phyloP scores from a whole-genome alignment of 345 rosid species.

The Mallotus nudiflorus region DNA sequence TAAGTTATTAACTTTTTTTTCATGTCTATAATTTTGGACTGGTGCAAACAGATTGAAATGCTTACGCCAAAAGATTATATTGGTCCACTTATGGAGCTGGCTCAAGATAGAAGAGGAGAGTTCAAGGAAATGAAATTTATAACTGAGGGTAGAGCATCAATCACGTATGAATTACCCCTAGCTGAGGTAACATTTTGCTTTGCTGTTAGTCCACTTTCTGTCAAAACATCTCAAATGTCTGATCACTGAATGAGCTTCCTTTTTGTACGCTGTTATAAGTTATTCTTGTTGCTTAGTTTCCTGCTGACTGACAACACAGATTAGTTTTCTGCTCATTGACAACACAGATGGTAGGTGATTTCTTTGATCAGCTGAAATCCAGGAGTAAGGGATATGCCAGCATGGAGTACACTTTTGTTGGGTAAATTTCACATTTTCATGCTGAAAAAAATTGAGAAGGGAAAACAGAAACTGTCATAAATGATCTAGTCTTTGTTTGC shows the following conservation, averaged over 20 bases:
- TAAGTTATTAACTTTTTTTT: neutral
- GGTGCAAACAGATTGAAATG: conserved; percentile 70
- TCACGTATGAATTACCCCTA: conserved; percentile 82
- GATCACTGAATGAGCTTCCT: neutral
- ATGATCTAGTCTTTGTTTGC: neutral
- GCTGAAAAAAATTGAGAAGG: neutral
- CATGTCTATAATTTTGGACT: neutral
- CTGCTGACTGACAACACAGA: conserved; percentile 45
- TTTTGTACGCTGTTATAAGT: neutral
- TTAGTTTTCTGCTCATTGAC: conserved; percentile 23
- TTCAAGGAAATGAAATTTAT: conserved; percentile 94
- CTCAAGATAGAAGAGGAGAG: conserved; percentile 96
- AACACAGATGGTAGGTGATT: conserved; percentile 97
- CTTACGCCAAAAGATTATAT: conserved; percentile 95
- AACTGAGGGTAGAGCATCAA: conserved; percentile 84
- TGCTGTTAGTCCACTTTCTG: conserved; percentile 1
- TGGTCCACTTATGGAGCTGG: conserved; percentile 94
- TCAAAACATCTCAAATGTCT: neutral
- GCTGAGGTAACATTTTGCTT: conserved; percentile 62
- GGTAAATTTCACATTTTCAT: conserved; percentile 47
- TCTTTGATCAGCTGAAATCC: conserved; percentile 94
- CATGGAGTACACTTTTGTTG: conserved; percentile 89
- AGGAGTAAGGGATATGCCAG: conserved; percentile 98
- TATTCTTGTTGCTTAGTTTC: conserved; percentile 21
- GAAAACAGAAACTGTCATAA: neutral